Evolutionary conservation across 192 early-diverging fungal species (phyloP), one percentile per base, ranked within the genome.

Genomic region (Blastocladiella britannica): DNA sequence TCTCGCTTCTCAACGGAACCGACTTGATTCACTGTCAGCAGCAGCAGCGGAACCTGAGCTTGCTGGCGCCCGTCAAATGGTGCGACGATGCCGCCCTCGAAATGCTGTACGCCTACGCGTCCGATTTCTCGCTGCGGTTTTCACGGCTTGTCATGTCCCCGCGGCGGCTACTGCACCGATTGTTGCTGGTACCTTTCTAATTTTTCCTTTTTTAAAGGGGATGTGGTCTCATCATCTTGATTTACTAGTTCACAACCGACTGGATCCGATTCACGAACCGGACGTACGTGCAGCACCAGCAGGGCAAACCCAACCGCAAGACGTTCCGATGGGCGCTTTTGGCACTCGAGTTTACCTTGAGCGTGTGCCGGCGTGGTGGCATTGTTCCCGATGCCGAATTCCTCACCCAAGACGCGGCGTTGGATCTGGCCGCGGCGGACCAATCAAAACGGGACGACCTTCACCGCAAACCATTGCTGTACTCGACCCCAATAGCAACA

Each of bases 311-410:
- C 15, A 47, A 89, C 56, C 71, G 85, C 23, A 78, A 80, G 28
- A 87, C 85, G 5, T 86, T 84, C 72, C 72, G 84, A 51, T 87
- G 87, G 89, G 82, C 82, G 4, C 82, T 93, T 29, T 65, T 77
- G 51, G 89, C 87, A 4, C 71, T 93, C 2, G 85, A 89, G 64
- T 85, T 87, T 62, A 83, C 82, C 4, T 83, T 87, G 79, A 74
- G n/a, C n/a, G n/a, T n/a, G n/a, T n/a, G n/a, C n/a, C n/a, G n/a
- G n/a, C n/a, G n/a, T n/a, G n/a, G n/a, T n/a, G n/a, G n/a, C n/a
- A n/a, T n/a, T n/a, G n/a, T n/a, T n/a, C n/a, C n/a, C n/a, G n/a
- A n/a, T n/a, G n/a, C n/a, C n/a, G n/a, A n/a, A n/a, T n/a, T n/a
- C n/a, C n/a, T n/a, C n/a, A n/a, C n/a, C n/a, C n/a, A n/a, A n/a